Evolutionary conservation across 2,329 filamentous ascomycete genomes (phyloP), one percentile per base, ranked within the genome.

Genomic region (Pseudonectria foliicola): DNA sequence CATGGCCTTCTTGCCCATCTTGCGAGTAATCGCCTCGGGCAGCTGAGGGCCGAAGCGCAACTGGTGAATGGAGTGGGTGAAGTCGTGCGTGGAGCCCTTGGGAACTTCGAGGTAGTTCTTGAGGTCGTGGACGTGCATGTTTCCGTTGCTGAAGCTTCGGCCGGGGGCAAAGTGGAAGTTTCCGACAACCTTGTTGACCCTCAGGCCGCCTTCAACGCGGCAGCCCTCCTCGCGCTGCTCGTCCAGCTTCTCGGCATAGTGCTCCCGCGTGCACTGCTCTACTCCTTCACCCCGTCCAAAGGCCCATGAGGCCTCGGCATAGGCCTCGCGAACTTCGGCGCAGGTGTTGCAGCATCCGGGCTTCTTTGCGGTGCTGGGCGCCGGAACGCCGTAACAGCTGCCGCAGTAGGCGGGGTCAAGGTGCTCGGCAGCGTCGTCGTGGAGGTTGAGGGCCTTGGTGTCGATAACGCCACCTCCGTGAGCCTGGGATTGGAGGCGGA

Each of bases 91-190:
- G 38, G 76, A 70, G 34, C 75, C 71, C 37, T 82, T 71, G 23
- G 80, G 74, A 14, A 73, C 75, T 45, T 90, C 81, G 68, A 87
- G 84, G 72, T 95, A 98, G 68, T 92, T 94, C 62, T 95, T 88
- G 44, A 98, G 71, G 57, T 98, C 93, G 67, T 98, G 92, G 13
- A 95, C 86, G 65, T 98, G 92, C 77, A 96, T 83, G 67, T 95
- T 94, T 48, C 87, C 88, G 55, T 85, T 94, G 62, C 84, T 94
- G 74, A 96, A 96, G 60, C 83, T 90, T 63, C 90, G 86, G 52
- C 92, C 92, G 2, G 92, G 92, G 1, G 93, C 92, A 52, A 98
- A 83, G 63, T 98, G 92, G 74, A 98, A 98, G 69, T 98, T 98
- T 37, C 92, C 92, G 35, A 98, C 76, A 16, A 98, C 92, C 67